A percentile compares a stretch with the other conserved stretches of the same genome.
Evolutionary conservation across 2,329 filamentous ascomycete species (phyloP).

Genomic region (Penicillium oxalicum): DNA sequence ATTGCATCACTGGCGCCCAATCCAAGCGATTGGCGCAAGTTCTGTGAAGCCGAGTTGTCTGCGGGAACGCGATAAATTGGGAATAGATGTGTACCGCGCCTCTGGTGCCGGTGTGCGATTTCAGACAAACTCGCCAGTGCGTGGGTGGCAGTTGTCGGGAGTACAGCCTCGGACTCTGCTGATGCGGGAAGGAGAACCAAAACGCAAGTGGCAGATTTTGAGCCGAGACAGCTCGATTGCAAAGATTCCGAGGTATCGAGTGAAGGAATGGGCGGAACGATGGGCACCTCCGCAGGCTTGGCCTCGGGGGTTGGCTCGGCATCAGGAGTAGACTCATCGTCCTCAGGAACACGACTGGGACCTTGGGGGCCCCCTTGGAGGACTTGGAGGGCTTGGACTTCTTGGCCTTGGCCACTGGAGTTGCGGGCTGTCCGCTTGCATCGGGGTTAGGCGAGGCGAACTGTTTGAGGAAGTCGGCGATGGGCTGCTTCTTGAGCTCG

Average conservation of each 20-base stretch:
- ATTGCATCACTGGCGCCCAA: slow-evolving; percentile 51
- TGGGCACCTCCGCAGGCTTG: slow-evolving; percentile 46
- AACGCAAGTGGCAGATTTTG: slow-evolving; percentile 76
- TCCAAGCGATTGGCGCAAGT: slow-evolving; percentile 56
- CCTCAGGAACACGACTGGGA: slow-evolving; percentile 47
- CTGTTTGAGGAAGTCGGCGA: slow-evolving; percentile 78
- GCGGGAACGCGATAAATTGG: slow-evolving; percentile 72
- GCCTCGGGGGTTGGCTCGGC: slow-evolving; percentile 34
- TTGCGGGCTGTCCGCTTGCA: slow-evolving; percentile 47
- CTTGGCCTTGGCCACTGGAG: slow-evolving; percentile 35
- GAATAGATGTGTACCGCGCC: slow-evolving; percentile 64
- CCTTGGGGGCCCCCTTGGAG: slow-evolving; percentile 45
- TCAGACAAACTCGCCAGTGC: slow-evolving; percentile 62
- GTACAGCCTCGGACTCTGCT: slow-evolving; percentile 46
- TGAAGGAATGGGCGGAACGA: slow-evolving; percentile 59
- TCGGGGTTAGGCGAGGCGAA: slow-evolving; percentile 73
- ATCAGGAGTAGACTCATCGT: slow-evolving; percentile 18
- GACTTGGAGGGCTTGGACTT: slow-evolving; percentile 43
- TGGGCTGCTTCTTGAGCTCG: slow-evolving; percentile 74
- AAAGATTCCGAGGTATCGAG: slow-evolving; percentile 61
- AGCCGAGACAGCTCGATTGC: slow-evolving; percentile 63
- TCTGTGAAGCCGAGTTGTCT: slow-evolving; percentile 51
- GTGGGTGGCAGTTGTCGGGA: slow-evolving; percentile 39
- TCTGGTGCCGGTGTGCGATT: slow-evolving; percentile 67
- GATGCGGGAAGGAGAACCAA: slow-evolving; percentile 62